These are phyloP conservation scores for Amauroascus verrucosus DNA, from an alignment of 2,329 filamentous ascomycete species.

Conservation along the genomic window DNA sequence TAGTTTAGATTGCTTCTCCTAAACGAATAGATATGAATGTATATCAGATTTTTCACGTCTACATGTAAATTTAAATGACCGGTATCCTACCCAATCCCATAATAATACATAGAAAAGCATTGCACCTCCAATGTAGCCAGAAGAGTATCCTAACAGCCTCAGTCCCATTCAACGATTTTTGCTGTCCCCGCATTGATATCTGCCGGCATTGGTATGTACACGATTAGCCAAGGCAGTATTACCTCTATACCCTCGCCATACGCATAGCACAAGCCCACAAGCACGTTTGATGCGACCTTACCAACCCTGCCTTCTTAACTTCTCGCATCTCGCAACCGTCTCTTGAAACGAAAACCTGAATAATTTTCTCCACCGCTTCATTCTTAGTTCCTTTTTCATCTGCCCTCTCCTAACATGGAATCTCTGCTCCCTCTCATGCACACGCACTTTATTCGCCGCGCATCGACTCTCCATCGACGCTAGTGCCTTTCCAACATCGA, in stretches of 20 bases:
- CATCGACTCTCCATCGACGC: slow-evolving; percentile 21
- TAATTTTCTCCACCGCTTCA: slow-evolving; percentile 34
- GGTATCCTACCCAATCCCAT: neutral
- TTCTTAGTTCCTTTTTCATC: slow-evolving; percentile 32
- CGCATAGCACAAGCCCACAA: neutral
- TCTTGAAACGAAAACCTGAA: slow-evolving; percentile 37
- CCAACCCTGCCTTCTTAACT: slow-evolving; percentile 40
- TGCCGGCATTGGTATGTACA: neutral
- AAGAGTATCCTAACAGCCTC: neutral
- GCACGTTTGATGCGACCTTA: slow-evolving; percentile 18
- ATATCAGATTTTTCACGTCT: neutral
- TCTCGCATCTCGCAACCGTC: slow-evolving; percentile 34
- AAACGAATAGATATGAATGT: slow-evolving; percentile 6
- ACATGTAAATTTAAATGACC: neutral
- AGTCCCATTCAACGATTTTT: neutral
- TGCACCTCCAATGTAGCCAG: neutral
- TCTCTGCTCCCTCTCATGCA: slow-evolving; percentile 27
- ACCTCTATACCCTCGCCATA: neutral
- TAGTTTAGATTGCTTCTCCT: neutral
- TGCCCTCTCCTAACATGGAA: slow-evolving; percentile 36
- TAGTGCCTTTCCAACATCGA: slow-evolving; percentile 21
- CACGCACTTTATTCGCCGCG: slow-evolving; percentile 27
- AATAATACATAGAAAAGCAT: neutral
- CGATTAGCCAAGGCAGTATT: neutral
- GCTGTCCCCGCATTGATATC: neutral